Conservation (phyloP, 257 asterid species). For the Cruciata laevipes region DNA sequence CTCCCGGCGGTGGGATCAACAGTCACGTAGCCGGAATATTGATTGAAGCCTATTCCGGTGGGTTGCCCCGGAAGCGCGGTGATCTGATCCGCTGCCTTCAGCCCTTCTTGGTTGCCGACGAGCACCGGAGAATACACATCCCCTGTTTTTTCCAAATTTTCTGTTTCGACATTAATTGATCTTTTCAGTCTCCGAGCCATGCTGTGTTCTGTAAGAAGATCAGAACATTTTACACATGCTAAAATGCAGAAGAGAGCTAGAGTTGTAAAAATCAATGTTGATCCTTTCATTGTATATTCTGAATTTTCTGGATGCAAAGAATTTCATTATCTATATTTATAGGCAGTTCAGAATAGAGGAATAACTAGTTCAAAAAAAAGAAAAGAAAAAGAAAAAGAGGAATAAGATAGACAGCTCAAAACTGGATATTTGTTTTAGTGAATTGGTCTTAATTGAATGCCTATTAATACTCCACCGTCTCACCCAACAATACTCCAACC, state of each 20-base stretch:
- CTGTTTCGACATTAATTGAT: neutral
- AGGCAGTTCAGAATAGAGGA: neutral
- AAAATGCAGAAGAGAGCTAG: neutral
- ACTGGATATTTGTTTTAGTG: no score
- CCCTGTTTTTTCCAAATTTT: neutral
- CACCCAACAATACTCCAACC: no score
- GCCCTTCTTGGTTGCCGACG: slow-evolving; percentile 19
- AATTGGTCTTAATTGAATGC: no score
- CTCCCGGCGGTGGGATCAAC: slow-evolving; percentile 24
- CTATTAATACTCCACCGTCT: no score
- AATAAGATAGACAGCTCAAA: no score
- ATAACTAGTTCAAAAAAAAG: neutral
- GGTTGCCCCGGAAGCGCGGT: slow-evolving; percentile 39
- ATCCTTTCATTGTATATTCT: slow-evolving; percentile 8
- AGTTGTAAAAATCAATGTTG: neutral
- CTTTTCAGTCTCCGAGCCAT: neutral
- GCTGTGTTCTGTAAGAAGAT: neutral
- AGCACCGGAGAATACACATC: neutral
- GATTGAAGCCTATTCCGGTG: slow-evolving; percentile 24
- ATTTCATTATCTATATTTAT: neutral
- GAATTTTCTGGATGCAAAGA: neutral
- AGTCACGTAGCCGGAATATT: slow-evolving; percentile 31
- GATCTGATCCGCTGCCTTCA: slow-evolving; percentile 10
- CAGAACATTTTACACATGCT: neutral
- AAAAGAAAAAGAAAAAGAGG: no score